Conservation (phyloP, 208 protist genomes). For the Tritrichomonas musculus region DNA sequence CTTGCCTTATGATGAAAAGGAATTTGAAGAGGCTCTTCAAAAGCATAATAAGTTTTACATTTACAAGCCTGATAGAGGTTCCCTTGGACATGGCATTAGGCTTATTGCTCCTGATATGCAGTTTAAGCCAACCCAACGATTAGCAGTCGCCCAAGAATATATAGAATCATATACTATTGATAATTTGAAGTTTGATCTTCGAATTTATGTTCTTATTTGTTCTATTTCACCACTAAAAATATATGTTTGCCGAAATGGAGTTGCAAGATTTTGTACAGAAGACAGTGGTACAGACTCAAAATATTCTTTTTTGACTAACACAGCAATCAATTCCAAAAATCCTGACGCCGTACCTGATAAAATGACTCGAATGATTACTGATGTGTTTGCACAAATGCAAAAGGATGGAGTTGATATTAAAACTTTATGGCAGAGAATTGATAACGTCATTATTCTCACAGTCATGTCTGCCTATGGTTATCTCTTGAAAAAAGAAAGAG, state of each 20-base stretch:
- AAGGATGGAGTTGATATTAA: background rate
- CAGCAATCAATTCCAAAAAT: background rate
- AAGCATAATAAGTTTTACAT: background rate
- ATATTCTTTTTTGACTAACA: background rate
- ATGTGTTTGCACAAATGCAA: background rate
- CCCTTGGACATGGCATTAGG: background rate
- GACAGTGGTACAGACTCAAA: background rate
- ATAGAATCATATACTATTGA: background rate
- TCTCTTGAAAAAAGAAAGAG: background rate
- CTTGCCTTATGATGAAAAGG: background rate
- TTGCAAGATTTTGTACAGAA: background rate
- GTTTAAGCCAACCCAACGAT: background rate
- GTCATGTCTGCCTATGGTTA: background rate
- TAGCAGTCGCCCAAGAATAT: background rate
- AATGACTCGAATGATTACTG: background rate
- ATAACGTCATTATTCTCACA: background rate
- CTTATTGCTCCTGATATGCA: background rate
- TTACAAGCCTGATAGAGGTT: background rate
- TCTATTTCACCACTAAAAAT: background rate
- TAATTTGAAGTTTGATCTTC: background rate
- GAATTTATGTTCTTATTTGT: background rate
- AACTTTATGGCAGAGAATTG: background rate
- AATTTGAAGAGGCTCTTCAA: too few relatives aligned
- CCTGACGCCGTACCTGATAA: background rate
- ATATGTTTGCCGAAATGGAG: background rate